A percentile compares a stretch with the other conserved stretches of the same genome.
These are phyloP conservation scores for Liriodendron chinense DNA, from an alignment of 164 flowering plant genomes.

Conservation along the genomic window DNA sequence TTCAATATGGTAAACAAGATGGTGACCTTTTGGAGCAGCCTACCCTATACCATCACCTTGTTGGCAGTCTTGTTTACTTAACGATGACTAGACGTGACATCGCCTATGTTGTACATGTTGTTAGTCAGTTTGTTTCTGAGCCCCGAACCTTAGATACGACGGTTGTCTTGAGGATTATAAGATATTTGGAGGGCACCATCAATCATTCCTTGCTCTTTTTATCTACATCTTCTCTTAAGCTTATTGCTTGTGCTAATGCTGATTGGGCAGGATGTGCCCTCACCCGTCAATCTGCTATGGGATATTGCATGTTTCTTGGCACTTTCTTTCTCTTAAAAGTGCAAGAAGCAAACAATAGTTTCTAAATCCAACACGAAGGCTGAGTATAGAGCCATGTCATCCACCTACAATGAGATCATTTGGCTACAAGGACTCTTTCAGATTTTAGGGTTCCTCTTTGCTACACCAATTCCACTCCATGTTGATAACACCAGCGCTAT, in stretches of 20 bases:
- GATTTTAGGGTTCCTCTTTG: not conserved
- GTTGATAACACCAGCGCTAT: not conserved
- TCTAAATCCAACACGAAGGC: not conserved
- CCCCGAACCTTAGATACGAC: not conserved
- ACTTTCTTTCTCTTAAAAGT: not conserved
- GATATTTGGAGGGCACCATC: not conserved
- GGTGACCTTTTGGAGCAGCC: not conserved
- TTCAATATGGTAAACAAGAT: not conserved
- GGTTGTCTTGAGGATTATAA: not conserved
- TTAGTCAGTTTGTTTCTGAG: not conserved
- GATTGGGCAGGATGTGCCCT: not conserved
- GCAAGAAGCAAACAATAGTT: not conserved
- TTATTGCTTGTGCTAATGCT: too few species aligned
- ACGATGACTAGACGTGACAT: not conserved
- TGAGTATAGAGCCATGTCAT: not conserved
- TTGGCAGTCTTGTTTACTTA: not conserved
- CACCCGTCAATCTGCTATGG: not conserved
- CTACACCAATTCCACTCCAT: not conserved
- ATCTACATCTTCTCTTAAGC: not conserved
- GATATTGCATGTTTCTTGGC: too few species aligned
- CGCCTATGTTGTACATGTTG: not conserved
- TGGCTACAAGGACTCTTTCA: not conserved
- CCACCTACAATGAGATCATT: not conserved
- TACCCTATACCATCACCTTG: not conserved
- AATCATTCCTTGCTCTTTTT: not conserved